A percentile compares a stretch with the other conserved stretches of the same genome.
These are phyloP conservation scores for Wallacemonas sp. DNA, from an alignment of 208 protist genomes.

Conservation along the genomic window DNA sequence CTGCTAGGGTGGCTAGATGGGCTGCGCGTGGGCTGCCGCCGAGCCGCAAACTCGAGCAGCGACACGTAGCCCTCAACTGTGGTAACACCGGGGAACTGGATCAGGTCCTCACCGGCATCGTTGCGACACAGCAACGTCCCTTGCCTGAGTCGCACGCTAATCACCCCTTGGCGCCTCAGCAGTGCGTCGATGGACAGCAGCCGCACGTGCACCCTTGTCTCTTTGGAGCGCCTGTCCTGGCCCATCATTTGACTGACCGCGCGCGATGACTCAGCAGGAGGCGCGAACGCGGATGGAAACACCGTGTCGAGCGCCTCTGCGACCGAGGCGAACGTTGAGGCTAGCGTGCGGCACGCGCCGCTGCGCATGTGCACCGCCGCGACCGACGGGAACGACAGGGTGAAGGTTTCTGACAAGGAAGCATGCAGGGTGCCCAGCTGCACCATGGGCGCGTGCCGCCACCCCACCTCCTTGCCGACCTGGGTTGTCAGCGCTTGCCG, in stretches of 20 bases:
- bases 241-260: too few species aligned
- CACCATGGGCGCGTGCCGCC: conserved; percentile 5
- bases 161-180: background rate
- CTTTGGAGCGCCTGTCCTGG: background rate
- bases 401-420: background rate
- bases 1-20: too few species aligned
- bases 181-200: background rate
- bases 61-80: conserved; percentile 4
- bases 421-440: background rate
- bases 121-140: conserved; percentile 2
- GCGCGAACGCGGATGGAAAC: conserved; percentile 2
- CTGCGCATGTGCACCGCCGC: background rate
- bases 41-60: conserved; percentile 15
- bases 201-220: background rate
- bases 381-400: background rate
- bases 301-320: background rate
- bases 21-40: background rate
- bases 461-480: background rate
- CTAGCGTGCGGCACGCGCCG: background rate
- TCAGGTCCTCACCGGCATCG: background rate
- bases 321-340: background rate
- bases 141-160: background rate
- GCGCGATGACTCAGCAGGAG: too few species aligned
- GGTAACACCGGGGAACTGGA: conserved; percentile 1
- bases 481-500: background rate